Conservation (phyloP, 2,329 filamentous ascomycete genomes). For the Nemania abortiva region DNA sequence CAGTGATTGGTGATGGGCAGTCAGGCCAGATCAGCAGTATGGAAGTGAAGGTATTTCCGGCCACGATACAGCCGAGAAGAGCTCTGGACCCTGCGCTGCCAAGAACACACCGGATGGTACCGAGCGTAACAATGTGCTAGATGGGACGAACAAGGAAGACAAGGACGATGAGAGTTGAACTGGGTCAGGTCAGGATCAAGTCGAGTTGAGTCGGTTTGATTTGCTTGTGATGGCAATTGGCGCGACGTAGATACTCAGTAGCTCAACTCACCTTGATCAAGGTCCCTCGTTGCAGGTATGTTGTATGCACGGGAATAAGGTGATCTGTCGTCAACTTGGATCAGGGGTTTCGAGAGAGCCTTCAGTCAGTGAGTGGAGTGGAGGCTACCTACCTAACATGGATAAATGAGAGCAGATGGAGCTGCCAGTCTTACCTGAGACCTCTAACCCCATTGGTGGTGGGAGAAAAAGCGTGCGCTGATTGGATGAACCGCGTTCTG, state of each 20-base stretch:
- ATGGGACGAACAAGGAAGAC: not conserved
- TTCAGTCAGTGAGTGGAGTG: slow-evolving; percentile 26
- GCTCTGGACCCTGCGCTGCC: slow-evolving; percentile 32
- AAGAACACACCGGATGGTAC: slow-evolving; percentile 23
- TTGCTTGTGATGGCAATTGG: slow-evolving; percentile 7
- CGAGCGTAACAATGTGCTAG: not conserved
- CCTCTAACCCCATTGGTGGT: not conserved
- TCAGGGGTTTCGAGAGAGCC: slow-evolving; percentile 32
- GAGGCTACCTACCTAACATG: slow-evolving; percentile 8
- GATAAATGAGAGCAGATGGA: slow-evolving; percentile 7
- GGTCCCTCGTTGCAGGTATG: not conserved
- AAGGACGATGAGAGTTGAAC: not conserved
- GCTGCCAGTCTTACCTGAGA: not conserved
- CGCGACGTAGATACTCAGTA: not conserved
- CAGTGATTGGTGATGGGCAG: slow-evolving; percentile 28
- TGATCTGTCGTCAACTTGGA: slow-evolving; percentile 41
- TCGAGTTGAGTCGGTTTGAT: not conserved
- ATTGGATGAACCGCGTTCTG: slow-evolving; percentile 9
- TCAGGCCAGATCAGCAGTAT: slow-evolving; percentile 43
- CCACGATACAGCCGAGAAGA: slow-evolving; percentile 35
- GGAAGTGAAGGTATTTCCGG: slow-evolving; percentile 37
- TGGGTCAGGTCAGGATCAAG: not conserved
- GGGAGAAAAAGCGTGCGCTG: slow-evolving; percentile 3
- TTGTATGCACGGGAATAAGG: slow-evolving; percentile 28
- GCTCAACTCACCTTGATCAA: not conserved